Conservation (phyloP, 75 land plant species). For the Azolla pinnata region DNA sequence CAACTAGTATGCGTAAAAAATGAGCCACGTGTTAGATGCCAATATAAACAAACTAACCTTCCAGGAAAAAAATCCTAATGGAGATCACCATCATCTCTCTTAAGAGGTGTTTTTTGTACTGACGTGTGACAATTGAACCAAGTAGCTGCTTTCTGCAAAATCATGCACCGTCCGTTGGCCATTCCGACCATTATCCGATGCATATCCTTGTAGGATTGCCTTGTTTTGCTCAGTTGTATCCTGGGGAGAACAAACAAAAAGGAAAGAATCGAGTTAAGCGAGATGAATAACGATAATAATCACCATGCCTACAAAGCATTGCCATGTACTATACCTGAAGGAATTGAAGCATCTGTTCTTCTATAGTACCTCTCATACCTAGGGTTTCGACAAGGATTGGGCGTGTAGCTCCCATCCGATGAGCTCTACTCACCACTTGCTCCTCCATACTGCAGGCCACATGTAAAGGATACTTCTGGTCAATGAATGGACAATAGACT, state of each 20-base stretch:
- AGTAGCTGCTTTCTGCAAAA: slow-evolving; percentile 82
- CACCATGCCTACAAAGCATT: too few relatives aligned
- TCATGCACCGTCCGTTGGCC: slow-evolving; percentile 58
- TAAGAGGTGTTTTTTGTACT: slow-evolving; percentile 23
- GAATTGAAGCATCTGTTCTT: slow-evolving; percentile 87
- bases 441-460: slow-evolving; percentile 86
- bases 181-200: slow-evolving; percentile 34
- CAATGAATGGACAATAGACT: too few relatives aligned
- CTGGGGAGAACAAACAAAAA: too few relatives aligned
- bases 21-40: too few relatives aligned
- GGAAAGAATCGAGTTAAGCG: too few relatives aligned
- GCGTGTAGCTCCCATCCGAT: slow-evolving; percentile 96
- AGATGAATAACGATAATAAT: too few relatives aligned
- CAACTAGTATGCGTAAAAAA: too few relatives aligned
- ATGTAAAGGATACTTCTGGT: too few relatives aligned
- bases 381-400: slow-evolving; percentile 87
- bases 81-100: too few relatives aligned
- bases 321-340: slow-evolving; percentile 70
- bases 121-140: slow-evolving; percentile 57
- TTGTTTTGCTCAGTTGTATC: slow-evolving; percentile 41
- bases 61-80: too few relatives aligned
- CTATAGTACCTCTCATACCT: slow-evolving; percentile 94
- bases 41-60: too few relatives aligned
- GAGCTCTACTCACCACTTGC: slow-evolving; percentile 98
- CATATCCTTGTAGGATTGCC: slow-evolving; percentile 7